phyloP scores from a whole-genome alignment of 345 rosid species.

The Brassica carinata region DNA sequence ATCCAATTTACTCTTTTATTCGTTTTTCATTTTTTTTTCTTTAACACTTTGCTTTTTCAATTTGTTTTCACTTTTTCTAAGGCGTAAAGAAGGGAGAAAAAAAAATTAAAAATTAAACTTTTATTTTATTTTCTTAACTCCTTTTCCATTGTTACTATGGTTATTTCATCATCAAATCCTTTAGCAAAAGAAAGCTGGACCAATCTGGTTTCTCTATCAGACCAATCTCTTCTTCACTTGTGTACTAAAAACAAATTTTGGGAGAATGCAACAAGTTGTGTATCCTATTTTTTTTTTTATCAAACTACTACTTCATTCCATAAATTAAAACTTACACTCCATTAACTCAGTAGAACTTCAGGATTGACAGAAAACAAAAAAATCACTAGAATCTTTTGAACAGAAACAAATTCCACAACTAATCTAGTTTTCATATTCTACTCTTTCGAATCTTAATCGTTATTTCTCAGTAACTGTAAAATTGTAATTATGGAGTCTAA shows the following conservation, averaged over 20 bases:
- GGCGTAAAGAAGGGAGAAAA: conserved; percentile 1
- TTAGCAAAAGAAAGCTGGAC: conserved; percentile 24
- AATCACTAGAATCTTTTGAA: background rate
- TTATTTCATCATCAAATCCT: conserved; percentile 3
- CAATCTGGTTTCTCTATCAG: conserved; percentile 11
- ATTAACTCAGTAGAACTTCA: background rate
- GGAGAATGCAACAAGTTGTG: background rate
- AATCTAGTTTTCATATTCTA: conserved; percentile 3
- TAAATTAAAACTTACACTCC: no score
- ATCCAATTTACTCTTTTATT: conserved; percentile 5
- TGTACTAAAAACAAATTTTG: background rate
- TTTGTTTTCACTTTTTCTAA: conserved; percentile 16
- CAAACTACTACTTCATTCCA: no score
- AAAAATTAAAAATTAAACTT: no score
- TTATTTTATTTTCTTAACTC: background rate
- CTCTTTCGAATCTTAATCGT: background rate
- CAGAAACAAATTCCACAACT: background rate
- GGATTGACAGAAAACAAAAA: background rate
- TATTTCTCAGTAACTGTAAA: background rate
- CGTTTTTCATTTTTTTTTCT: conserved; percentile 11
- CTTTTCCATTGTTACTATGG: background rate
- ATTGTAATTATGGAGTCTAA: background rate
- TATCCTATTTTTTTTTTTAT: background rate
- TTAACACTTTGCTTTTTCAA: conserved; percentile 2
- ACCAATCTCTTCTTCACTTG: conserved; percentile 14